Percentiles rank a stretch among this genome's conserved stretches.
These are phyloP conservation scores for Samsoniella hepiali DNA, from an alignment of 2,329 filamentous ascomycete species.

Conservation along the genomic window DNA sequence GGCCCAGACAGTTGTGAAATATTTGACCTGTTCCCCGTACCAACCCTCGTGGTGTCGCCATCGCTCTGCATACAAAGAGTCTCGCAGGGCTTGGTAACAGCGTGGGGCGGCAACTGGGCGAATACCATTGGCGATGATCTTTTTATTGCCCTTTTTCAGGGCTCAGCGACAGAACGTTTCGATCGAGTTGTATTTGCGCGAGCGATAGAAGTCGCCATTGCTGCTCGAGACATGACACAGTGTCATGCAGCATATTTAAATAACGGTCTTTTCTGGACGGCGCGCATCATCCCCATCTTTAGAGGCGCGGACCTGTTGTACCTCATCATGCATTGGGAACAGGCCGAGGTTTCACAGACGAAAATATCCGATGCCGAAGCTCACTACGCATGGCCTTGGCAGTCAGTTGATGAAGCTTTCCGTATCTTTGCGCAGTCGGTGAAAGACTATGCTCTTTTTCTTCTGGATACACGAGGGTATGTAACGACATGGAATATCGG, in stretches of 20 bases:
- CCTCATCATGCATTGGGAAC: constrained; percentile 33
- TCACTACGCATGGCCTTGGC: constrained; percentile 18
- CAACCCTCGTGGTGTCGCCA: constrained; percentile 31
- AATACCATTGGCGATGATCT: constrained; percentile 30
- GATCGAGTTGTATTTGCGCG: constrained; percentile 27
- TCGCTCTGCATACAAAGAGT: constrained; percentile 29
- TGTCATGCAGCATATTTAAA: constrained; percentile 23
- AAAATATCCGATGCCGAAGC: constrained; percentile 23
- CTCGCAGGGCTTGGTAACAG: constrained; percentile 29
- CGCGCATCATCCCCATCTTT: constrained; percentile 33
- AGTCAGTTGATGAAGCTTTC: constrained; percentile 51
- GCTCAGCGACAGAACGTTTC: constrained; percentile 26
- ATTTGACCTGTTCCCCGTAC: constrained; percentile 31
- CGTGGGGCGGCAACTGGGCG: constrained; percentile 26
- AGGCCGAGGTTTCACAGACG: constrained; percentile 19
- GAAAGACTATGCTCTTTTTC: constrained; percentile 62
- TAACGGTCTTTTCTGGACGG: constrained; percentile 26
- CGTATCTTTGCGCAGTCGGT: constrained; percentile 60
- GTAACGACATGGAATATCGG: constrained; percentile 58
- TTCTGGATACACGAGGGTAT: constrained; percentile 53
- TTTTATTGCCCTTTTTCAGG: constrained; percentile 27
- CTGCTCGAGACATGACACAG: constrained; percentile 26
- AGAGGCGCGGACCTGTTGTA: constrained; percentile 29
- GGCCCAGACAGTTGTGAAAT: constrained; percentile 23
- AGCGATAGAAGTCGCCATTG: constrained; percentile 31